Evolutionary conservation across 345 rosid species (phyloP), one percentile per base, ranked within the genome.

Genomic region (Gossypium turneri): DNA sequence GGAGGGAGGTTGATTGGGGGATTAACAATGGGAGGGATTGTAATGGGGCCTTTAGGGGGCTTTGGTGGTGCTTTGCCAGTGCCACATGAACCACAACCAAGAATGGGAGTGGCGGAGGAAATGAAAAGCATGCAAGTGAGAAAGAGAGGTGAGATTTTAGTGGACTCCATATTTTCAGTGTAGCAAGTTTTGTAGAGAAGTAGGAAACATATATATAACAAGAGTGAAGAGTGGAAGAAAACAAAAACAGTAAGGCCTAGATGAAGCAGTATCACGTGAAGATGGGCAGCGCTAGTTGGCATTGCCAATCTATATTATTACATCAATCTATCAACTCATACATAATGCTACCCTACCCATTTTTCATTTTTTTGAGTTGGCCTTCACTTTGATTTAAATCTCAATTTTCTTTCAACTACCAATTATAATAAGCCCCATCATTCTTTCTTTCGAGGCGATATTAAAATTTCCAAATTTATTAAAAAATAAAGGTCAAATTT

Each of bases 211-310:
- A 45, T 87, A 87, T 85, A 90, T 84, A 85, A 81, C 52, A 77
- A 73, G 56, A 71, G 81, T 60, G 56, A 71, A 48, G 50, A 68
- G 72, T 13, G 71, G 10, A 73, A 77, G 73, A 69, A 69, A 81
- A 76, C 76, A 80, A 79, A 76, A 4, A 48, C 67, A 63, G 11
- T 20, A 19, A 51, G 50, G 73, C 75, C 57, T 57, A 72, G 50
- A 67, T 75, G 60, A 76, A 84, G 82, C 83, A 80, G 52, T 8
- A 75, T 83, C 98, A 93, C 95, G 97, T 93, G 95, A 89, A 86
- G 75, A 76, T 75, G 83, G 81, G 83, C 80, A 56, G 60, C 8
- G 93, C 88, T 82, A 87, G 98, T 85, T 89, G 98, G 89, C 94
- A 81, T 85, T 89, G 98, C 88, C 94, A 81, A 62, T 47, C 73